Percentiles rank a stretch among this genome's conserved stretches.
phyloP scores from a whole-genome alignment of 225 moss, liverwort and hornwort genomes.

The Thuidium tamariscinum region DNA sequence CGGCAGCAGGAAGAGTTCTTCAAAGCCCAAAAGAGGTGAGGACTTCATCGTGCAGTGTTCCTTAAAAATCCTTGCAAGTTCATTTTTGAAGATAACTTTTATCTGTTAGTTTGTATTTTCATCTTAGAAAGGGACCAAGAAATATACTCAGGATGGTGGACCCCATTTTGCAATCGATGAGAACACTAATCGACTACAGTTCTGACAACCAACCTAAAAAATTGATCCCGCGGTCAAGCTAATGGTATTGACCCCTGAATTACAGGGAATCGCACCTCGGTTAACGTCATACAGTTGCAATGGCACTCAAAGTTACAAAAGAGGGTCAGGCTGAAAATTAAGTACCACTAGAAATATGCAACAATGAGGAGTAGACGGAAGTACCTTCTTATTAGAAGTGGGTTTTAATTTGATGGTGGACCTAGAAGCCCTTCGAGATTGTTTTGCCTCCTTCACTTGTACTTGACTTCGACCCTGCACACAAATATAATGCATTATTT shows the following conservation, averaged over 20 bases:
- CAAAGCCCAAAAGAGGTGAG: background rate
- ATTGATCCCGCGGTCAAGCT: background rate
- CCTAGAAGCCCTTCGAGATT: constrained; percentile 7
- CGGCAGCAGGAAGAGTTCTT: background rate
- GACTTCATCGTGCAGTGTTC: background rate
- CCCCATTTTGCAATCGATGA: background rate
- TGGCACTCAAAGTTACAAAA: background rate
- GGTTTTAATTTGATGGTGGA: background rate
- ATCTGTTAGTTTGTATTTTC: background rate
- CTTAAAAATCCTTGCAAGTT: background rate
- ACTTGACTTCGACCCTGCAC: constrained; percentile 9
- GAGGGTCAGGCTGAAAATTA: background rate
- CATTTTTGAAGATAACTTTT: background rate
- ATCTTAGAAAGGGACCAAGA: background rate
- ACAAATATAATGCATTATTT: background rate
- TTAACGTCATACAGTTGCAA: background rate
- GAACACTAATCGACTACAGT: background rate
- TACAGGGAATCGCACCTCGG: background rate
- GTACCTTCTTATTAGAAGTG: constrained; percentile 15
- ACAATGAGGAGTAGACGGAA: background rate
- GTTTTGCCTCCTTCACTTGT: background rate
- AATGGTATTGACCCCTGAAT: background rate
- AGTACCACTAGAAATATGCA: background rate
- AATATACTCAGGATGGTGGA: background rate
- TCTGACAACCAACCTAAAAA: background rate